Base-by-base conservation (phyloP, 1,139 yeast genomes). In the Yamadazyma diddensiae region DNA sequence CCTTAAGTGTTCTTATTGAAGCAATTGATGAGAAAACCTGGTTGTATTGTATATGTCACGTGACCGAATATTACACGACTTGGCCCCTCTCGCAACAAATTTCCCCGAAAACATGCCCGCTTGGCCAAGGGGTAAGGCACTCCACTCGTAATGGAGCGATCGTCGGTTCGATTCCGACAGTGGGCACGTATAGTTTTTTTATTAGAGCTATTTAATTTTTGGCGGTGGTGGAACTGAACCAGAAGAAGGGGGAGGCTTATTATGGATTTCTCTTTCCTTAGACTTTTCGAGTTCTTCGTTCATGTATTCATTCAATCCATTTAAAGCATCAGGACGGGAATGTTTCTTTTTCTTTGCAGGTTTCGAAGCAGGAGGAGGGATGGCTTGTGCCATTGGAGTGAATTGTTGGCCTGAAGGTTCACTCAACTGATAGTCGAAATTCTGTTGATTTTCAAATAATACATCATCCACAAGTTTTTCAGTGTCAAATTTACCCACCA, bases 81-180 rank as follows among this genome's bases (percentile, higher is more conserved):
- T n/a, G n/a, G n/a, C n/a, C n/a, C n/a, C n/a, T n/a, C n/a, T n/a
- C n/a, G n/a, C n/a, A n/a, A n/a, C n/a, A 27, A 27, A 33, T 15
- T 16, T 24, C 14, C 25, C 9, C 21, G 33, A 30, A 32, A 33
- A 34, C 41, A 36, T 29, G 69, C 71, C 72, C 68, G 63, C 66
- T 65, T 65, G 73, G 72, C 73, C 73, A 65, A 67, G 73, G 66
- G 72, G 72, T 66, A 66, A 65, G 73, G 73, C 73, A 66, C 72
- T 66, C 70, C 73, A 67, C 71, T 64, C 70, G 71, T 65, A 67
- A 67, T 67, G 73, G 70, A 65, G 72, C 71, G 72, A 66, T 65
- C 73, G 70, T 58, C 72, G 72, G 73, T 66, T 66, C 73, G 69
- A 66, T 60, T 65, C 73, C 72, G 73, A 58, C 70, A 66, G 66